Evolutionary conservation across 345 rosid species (phyloP).

Genomic region (Eucalyptus grandis): DNA sequence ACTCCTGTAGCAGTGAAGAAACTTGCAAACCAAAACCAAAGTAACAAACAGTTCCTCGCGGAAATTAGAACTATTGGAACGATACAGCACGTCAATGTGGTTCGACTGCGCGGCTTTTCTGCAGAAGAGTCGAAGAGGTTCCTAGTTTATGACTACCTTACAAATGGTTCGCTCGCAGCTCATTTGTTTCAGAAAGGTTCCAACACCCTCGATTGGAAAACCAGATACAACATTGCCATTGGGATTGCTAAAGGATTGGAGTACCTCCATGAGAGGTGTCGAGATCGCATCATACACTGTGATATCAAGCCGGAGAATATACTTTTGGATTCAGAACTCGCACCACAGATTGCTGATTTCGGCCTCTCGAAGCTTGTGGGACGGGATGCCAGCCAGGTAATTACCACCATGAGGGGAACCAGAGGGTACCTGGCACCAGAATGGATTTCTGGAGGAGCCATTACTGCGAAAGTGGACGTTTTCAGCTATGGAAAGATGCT

Average conservation of each 20-base stretch:
- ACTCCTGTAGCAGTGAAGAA: slow-evolving; percentile 10
- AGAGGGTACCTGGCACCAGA: not conserved
- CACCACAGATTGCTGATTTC: not conserved
- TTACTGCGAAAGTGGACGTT: slow-evolving; percentile 7
- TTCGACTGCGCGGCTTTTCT: slow-evolving; percentile 4
- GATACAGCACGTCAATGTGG: slow-evolving; percentile 9
- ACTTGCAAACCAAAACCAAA: not conserved
- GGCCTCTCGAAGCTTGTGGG: not conserved
- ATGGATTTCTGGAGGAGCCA: not conserved
- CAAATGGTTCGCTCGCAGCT: slow-evolving; percentile 1
- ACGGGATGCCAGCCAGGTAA: not conserved
- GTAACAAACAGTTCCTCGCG: slow-evolving; percentile 4
- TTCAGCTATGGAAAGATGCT: slow-evolving; percentile 14
- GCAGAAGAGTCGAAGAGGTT: slow-evolving; percentile 1
- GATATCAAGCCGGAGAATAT: slow-evolving; percentile 6
- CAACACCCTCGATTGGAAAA: not conserved
- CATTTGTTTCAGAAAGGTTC: not conserved
- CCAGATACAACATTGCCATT: not conserved
- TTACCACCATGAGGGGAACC: slow-evolving; percentile 2
- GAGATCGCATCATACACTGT: not conserved
- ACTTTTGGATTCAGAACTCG: not conserved
- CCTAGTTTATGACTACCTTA: slow-evolving; percentile 7
- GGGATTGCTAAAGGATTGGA: slow-evolving; percentile 5
- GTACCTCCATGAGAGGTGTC: slow-evolving; percentile 9
- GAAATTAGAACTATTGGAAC: slow-evolving; percentile 9